Conservation (phyloP, 2,329 filamentous ascomycete genomes). For the Coniochaeta prunicola region DNA sequence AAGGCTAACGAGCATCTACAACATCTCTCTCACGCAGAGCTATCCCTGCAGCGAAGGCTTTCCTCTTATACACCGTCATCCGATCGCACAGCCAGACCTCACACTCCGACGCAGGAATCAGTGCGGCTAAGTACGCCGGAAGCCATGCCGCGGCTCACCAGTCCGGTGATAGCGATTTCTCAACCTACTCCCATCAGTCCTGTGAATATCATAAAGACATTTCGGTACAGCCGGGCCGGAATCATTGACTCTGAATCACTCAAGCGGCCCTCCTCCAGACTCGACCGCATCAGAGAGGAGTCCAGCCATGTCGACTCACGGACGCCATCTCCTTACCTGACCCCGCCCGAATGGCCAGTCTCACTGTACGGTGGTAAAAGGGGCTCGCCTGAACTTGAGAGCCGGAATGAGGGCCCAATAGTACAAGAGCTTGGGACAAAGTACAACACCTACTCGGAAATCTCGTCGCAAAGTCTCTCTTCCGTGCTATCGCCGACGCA, state of each 20-base stretch:
- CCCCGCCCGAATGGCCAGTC: constrained; percentile 18
- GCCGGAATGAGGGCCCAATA: background rate
- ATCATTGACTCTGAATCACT: constrained; percentile 31
- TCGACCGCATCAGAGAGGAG: constrained; percentile 8
- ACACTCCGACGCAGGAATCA: background rate
- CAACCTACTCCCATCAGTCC: background rate
- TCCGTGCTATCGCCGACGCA: background rate
- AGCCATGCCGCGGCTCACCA: background rate
- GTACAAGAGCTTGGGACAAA: background rate
- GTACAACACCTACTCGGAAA: background rate
- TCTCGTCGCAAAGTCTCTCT: background rate
- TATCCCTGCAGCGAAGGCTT: background rate
- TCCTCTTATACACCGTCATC: background rate
- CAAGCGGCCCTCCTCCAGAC: constrained; percentile 28
- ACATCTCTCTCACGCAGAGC: background rate
- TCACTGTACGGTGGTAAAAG: background rate
- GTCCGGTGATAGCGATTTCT: background rate
- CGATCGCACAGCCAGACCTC: background rate
- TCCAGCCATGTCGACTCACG: constrained; percentile 9
- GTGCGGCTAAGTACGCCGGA: background rate
- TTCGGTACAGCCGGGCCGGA: constrained; percentile 15
- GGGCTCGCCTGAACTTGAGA: background rate
- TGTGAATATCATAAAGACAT: background rate
- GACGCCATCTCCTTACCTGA: constrained; percentile 18
- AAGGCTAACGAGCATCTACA: background rate